Evolutionary conservation across 108 stramenopile genomes (phyloP).

Genomic region (Nitzschia sp.): DNA sequence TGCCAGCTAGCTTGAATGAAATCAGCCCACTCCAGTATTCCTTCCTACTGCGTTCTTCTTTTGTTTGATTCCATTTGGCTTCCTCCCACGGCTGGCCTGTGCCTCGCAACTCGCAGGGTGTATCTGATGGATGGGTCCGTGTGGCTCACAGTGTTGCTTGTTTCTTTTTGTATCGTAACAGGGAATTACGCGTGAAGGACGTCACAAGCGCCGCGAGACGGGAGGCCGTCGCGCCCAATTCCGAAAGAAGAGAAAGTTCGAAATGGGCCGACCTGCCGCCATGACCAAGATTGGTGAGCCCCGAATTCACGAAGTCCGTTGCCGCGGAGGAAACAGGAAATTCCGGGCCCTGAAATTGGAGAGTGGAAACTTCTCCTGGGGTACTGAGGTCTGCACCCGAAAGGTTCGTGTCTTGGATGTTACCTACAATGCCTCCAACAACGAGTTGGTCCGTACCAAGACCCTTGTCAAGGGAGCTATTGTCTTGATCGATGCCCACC

Average conservation of each 20-base stretch:
- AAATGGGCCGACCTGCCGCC: slow-evolving; percentile 95
- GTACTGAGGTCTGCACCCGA: slow-evolving; percentile 95
- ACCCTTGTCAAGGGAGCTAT: slow-evolving; percentile 99
- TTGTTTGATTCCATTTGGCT: neutral
- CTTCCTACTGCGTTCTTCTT: neutral
- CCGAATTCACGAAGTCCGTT: slow-evolving; percentile 88
- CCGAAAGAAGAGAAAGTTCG: slow-evolving; percentile 99
- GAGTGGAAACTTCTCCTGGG: slow-evolving; percentile 98
- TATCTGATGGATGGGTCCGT: neutral
- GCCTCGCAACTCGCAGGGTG: too few relatives aligned
- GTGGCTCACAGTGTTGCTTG: neutral
- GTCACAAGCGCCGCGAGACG: slow-evolving; percentile 99
- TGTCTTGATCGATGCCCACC: slow-evolving; percentile 95
- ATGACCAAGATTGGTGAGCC: slow-evolving; percentile 98
- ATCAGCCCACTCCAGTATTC: too few relatives aligned
- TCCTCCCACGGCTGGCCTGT: neutral
- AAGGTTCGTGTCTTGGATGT: slow-evolving; percentile 99
- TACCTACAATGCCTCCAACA: slow-evolving; percentile 99
- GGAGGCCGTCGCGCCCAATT: slow-evolving; percentile 95
- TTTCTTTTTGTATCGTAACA: slow-evolving; percentile 16
- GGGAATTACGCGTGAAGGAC: slow-evolving; percentile 99
- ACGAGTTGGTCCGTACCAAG: slow-evolving; percentile 99
- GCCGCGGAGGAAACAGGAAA: slow-evolving; percentile 96
- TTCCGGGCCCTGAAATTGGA: slow-evolving; percentile 97
- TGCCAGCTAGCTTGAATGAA: too few relatives aligned